Percentiles rank a stretch among this genome's conserved stretches.
These are phyloP conservation scores for Passiflora organensis DNA, from an alignment of 345 rosid genomes.

Conservation along the genomic window DNA sequence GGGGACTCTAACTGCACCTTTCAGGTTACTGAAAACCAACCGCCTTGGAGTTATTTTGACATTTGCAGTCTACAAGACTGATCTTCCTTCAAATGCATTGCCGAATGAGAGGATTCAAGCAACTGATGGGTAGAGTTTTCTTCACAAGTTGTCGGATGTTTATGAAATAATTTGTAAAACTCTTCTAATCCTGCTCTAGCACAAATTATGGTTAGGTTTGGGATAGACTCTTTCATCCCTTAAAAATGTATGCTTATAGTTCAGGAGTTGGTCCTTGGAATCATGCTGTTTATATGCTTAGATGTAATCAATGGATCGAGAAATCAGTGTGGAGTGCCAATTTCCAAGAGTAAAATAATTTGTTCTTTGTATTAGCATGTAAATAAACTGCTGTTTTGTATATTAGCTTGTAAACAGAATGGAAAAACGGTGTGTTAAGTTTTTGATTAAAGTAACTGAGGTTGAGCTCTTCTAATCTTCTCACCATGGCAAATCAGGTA, in stretches of 20 bases:
- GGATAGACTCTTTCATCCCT: too few relatives aligned
- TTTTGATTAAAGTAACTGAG: neutral
- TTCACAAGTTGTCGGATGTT: too few relatives aligned
- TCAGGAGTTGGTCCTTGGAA: too few relatives aligned
- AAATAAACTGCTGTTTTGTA: too few relatives aligned
- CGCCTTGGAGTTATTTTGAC: slow-evolving; percentile 96
- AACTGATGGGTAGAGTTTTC: slow-evolving; percentile 66
- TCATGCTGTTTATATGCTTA: too few relatives aligned
- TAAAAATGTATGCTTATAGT: too few relatives aligned
- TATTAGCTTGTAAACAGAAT: too few relatives aligned
- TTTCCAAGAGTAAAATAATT: neutral
- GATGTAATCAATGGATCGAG: too few relatives aligned
- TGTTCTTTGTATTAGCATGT: too few relatives aligned
- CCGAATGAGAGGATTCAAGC: slow-evolving; percentile 78
- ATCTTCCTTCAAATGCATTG: slow-evolving; percentile 74
- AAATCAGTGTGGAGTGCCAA: neutral
- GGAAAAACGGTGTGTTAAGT: neutral
- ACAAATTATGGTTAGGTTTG: too few relatives aligned
- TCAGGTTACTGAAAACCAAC: slow-evolving; percentile 74
- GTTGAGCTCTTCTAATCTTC: slow-evolving; percentile 8
- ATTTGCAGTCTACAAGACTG: slow-evolving; percentile 81
- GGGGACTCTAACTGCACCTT: slow-evolving; percentile 96
- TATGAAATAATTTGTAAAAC: too few relatives aligned
- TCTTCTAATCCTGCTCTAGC: too few relatives aligned
- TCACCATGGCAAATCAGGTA: slow-evolving; percentile 42